Conservation (phyloP, 1,139 yeast species). For the Suhomyces bokatorum region DNA sequence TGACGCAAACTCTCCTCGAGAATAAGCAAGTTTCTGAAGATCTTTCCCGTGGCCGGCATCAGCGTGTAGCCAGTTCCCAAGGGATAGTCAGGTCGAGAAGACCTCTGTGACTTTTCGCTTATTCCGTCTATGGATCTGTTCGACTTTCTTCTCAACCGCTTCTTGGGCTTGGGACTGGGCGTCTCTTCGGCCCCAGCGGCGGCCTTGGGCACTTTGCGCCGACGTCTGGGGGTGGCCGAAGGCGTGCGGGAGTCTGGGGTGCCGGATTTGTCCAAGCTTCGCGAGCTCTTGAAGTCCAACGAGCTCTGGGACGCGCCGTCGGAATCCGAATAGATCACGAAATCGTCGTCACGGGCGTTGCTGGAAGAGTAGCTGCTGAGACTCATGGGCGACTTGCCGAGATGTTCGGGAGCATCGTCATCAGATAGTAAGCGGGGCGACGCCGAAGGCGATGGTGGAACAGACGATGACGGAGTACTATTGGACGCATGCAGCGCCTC, state of each 20-base stretch:
- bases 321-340: conserved; percentile 40
- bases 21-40: conserved; percentile 76
- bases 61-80: conserved; percentile 43
- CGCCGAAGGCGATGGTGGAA: conserved; percentile 7
- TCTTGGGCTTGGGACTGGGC: conserved; percentile 27
- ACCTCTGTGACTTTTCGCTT: conserved; percentile 26
- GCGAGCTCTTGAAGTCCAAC: conserved; percentile 14
- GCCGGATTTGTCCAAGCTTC: neutral
- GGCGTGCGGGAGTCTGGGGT: conserved; percentile 4
- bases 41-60: conserved; percentile 65
- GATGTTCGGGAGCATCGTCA: conserved; percentile 4
- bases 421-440: conserved; percentile 6
- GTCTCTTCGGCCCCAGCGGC: conserved; percentile 6
- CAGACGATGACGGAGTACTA: conserved; percentile 4
- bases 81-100: conserved; percentile 19
- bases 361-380: conserved; percentile 28
- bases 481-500: conserved; percentile 1
- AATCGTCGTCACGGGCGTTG: conserved; percentile 28
- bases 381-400: conserved; percentile 14
- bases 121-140: conserved; percentile 26
- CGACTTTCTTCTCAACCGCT: conserved; percentile 33
- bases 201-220: conserved; percentile 4
- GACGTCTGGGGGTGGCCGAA: conserved; percentile 11
- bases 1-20: conserved; percentile 81
- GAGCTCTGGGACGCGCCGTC: conserved; percentile 42